A percentile compares a stretch with the other conserved stretches of the same genome.
Evolutionary conservation across 1,284 basidiomycete genomes (phyloP).

Genomic region (Ustilago xerochloae): DNA sequence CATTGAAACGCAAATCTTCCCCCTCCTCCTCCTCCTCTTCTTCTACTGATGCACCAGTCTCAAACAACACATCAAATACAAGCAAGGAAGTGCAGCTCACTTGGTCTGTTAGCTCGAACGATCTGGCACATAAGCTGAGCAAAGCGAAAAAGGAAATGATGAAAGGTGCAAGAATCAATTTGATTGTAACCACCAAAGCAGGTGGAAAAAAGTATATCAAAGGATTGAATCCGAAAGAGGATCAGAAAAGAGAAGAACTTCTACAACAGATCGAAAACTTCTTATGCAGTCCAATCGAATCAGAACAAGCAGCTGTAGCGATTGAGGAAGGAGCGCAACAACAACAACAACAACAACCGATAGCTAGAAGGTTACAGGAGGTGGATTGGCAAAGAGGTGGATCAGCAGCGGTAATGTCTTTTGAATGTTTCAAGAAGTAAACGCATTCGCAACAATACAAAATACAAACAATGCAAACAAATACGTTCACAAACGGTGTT

Average conservation of each 20-base stretch:
- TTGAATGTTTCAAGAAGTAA: conserved; percentile 33
- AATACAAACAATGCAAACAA: neutral
- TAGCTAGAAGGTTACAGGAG: conserved; percentile 30
- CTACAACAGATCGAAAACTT: conserved; percentile 20
- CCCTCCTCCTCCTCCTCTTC: neutral
- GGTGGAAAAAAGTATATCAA: conserved; percentile 30
- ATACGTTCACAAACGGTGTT: neutral
- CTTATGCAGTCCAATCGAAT: conserved; percentile 6
- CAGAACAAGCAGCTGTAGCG: neutral
- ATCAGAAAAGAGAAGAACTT: conserved; percentile 8
- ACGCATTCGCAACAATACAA: neutral
- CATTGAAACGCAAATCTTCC: conserved; percentile 28
- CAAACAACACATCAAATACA: neutral
- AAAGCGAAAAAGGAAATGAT: conserved; percentile 51
- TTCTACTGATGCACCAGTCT: neutral
- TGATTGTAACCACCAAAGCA: conserved; percentile 35
- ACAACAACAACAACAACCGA: neutral
- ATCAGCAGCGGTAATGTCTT: conserved; percentile 33
- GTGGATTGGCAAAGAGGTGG: conserved; percentile 44
- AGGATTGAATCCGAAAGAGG: conserved; percentile 28
- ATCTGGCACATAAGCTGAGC: conserved; percentile 56
- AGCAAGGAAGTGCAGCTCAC: conserved; percentile 58
- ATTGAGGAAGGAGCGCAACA: neutral
- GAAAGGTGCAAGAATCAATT: conserved; percentile 35
- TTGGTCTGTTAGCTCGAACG: conserved; percentile 56